Base-by-base conservation (phyloP, 345 rosid genomes). In the Eucalyptus globulus region DNA sequence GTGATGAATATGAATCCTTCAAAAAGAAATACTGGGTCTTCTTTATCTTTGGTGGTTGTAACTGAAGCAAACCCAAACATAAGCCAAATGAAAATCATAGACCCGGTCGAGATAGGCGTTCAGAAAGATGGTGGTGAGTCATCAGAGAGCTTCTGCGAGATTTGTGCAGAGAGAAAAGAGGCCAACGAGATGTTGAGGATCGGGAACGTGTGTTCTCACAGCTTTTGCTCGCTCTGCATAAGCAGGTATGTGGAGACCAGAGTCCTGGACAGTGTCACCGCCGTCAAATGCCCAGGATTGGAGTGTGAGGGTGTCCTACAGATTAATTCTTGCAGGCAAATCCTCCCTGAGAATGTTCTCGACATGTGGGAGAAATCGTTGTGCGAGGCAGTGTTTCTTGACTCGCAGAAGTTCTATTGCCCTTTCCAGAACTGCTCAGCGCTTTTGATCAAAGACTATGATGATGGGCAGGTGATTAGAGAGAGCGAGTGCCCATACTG, bases 351-450 rank as follows among this genome's bases (percentile, higher is more conserved):
- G 43, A 89, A 19, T 10, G 94, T 97, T 81, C 62, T 95, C 89
- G 93, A 93, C 53, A 90, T 89, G 6, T 97, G 98, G 99, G 96
- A 92, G 91, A 91, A 93, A 16, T 90, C 89, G 8, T 88, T 93
- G 56, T 94, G 97, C 54, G 91, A 91, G 90, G 94, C 94, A 47
- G 11, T 93, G 91, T 91, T 97, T 44, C 47, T 81, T 3, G 83
- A 86, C 2, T 67, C 87, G 31, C 91, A 91, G 85, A 94, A 90
- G 51, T 89, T 90, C 87, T 95, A 95, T 67, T 96, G 99, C 88
- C 98, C 99, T 37, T 96, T 92, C 89, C 93, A 92, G 93, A 96
- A 96, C 87, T 96, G 98, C 81, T 94, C 96, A 2, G 95, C 93
- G 6, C 16, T 95, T 90, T 54, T 96, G 93, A 85, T 97, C 86